A percentile compares a stretch with the other conserved stretches of the same genome.
Evolutionary conservation across 495 filamentous ascomycete genomes (phyloP).

Genomic region (Xylaria longipes): DNA sequence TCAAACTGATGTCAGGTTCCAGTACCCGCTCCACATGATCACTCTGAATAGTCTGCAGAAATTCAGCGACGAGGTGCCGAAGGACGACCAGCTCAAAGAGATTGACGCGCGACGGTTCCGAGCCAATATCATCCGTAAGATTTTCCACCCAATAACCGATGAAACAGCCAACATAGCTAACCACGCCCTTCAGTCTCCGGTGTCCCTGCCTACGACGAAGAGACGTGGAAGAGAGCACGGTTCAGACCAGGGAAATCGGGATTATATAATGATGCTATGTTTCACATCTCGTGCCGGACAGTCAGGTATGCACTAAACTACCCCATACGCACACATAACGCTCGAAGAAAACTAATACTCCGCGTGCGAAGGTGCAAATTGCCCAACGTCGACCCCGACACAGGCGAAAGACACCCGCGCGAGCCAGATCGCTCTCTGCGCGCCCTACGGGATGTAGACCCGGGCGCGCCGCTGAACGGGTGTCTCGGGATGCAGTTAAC

Average conservation of each 20-base stretch:
- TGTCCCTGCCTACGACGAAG: constrained; percentile 61
- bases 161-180: constrained; percentile 17
- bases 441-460: constrained; percentile 73
- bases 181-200: constrained; percentile 43
- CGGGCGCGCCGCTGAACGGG: constrained; percentile 69
- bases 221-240: constrained; percentile 76
- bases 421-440: constrained; percentile 80
- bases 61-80: constrained; percentile 62
- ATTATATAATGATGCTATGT: constrained; percentile 40
- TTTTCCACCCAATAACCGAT: not conserved
- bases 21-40: constrained; percentile 85
- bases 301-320: constrained; percentile 49
- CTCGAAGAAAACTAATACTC: constrained; percentile 24
- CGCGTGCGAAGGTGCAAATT: constrained; percentile 68
- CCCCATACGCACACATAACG: not conserved
- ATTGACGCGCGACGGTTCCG: constrained; percentile 78
- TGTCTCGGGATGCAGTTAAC: constrained; percentile 88
- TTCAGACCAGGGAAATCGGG: constrained; percentile 56
- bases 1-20: constrained; percentile 21
- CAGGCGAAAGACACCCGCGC: constrained; percentile 68
- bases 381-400: constrained; percentile 81
- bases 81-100: constrained; percentile 46
- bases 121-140: constrained; percentile 77
- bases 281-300: constrained; percentile 73
- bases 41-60: constrained; percentile 77